Conservation (phyloP, 2,329 filamentous ascomycete species). For the Arthroderma sp. region DNA sequence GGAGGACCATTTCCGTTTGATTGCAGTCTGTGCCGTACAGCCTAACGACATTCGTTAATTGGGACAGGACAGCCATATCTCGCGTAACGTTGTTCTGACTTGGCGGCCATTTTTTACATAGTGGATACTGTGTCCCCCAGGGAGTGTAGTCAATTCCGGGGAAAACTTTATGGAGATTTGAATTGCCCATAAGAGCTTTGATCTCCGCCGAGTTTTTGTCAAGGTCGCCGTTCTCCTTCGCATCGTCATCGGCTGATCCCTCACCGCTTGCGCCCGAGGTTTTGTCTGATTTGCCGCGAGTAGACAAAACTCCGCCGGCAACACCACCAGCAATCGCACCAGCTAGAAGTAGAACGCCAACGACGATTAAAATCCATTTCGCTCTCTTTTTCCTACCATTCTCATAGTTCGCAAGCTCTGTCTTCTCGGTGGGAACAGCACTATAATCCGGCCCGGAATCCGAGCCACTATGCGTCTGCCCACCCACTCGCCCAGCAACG, state of each 20-base stretch:
- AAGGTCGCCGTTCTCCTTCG: conserved; percentile 54
- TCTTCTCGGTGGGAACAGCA: conserved; percentile 49
- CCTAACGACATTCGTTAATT: conserved; percentile 75
- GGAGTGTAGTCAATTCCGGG: conserved; percentile 93
- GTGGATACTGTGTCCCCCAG: conserved; percentile 78
- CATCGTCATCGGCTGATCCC: conserved; percentile 47
- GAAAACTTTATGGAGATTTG: conserved; percentile 79
- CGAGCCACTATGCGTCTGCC: conserved; percentile 21
- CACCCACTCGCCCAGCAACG: conserved; percentile 28
- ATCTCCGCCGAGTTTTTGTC: conserved; percentile 65
- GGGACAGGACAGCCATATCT: conserved; percentile 78
- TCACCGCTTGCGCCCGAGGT: conserved; percentile 16
- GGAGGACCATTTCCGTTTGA: conserved; percentile 85
- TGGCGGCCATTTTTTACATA: conserved; percentile 61
- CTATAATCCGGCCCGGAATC: conserved; percentile 41
- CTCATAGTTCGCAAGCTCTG: conserved; percentile 49
- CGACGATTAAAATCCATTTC: conserved; percentile 54
- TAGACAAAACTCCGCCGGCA: conserved; percentile 57
- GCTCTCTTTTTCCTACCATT: conserved; percentile 51
- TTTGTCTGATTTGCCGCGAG: conserved; percentile 24
- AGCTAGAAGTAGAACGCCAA: conserved; percentile 52
- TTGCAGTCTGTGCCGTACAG: conserved; percentile 96
- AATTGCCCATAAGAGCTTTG: conserved; percentile 66
- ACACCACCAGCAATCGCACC: conserved; percentile 62
- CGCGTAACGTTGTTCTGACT: conserved; percentile 91